Percentiles rank a stretch among this genome's conserved stretches.
phyloP scores from a whole-genome alignment of 2,329 filamentous ascomycete genomes.

The Xylariaceae sp. region DNA sequence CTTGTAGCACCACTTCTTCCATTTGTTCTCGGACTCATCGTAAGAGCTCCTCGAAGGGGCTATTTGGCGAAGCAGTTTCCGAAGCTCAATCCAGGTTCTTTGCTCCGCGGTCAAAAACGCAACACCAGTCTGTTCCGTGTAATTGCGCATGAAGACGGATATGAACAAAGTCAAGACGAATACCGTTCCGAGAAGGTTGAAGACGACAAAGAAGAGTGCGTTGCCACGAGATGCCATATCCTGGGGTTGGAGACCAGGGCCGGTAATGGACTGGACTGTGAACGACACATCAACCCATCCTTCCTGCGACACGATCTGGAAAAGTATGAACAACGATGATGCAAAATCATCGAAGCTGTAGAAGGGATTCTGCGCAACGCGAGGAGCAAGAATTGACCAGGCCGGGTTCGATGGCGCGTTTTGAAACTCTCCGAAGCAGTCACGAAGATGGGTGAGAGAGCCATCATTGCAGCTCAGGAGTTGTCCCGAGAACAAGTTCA shows the following conservation, averaged over 20 bases:
- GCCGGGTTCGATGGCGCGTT: slow-evolving; percentile 65
- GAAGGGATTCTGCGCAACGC: slow-evolving; percentile 73
- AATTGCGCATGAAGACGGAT: slow-evolving; percentile 99
- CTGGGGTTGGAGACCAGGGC: slow-evolving; percentile 66
- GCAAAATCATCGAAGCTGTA: slow-evolving; percentile 95
- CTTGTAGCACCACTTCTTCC: slow-evolving; percentile 93
- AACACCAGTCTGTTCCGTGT: slow-evolving; percentile 96
- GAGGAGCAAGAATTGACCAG: slow-evolving; percentile 80
- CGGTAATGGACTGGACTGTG: slow-evolving; percentile 74
- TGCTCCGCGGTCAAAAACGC: slow-evolving; percentile 94
- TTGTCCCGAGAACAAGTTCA: slow-evolving; percentile 86
- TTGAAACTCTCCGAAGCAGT: slow-evolving; percentile 80
- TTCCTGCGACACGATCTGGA: slow-evolving; percentile 98
- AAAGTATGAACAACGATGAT: slow-evolving; percentile 90
- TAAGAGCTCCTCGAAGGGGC: slow-evolving; percentile 91
- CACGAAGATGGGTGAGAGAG: slow-evolving; percentile 48
- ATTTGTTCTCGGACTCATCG: slow-evolving; percentile 66
- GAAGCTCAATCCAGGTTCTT: slow-evolving; percentile 90
- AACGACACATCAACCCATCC: slow-evolving; percentile 96
- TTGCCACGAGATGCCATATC: slow-evolving; percentile 71
- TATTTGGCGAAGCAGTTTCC: slow-evolving; percentile 87
- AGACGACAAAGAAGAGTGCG: slow-evolving; percentile 88
- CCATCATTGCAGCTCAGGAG: slow-evolving; percentile 76
- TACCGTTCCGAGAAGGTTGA: slow-evolving; percentile 93
- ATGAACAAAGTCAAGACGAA: slow-evolving; percentile 97